These are phyloP conservation scores for Cryptococcus wingfieldii DNA, from an alignment of 1,284 basidiomycete species.

Conservation along the genomic window DNA sequence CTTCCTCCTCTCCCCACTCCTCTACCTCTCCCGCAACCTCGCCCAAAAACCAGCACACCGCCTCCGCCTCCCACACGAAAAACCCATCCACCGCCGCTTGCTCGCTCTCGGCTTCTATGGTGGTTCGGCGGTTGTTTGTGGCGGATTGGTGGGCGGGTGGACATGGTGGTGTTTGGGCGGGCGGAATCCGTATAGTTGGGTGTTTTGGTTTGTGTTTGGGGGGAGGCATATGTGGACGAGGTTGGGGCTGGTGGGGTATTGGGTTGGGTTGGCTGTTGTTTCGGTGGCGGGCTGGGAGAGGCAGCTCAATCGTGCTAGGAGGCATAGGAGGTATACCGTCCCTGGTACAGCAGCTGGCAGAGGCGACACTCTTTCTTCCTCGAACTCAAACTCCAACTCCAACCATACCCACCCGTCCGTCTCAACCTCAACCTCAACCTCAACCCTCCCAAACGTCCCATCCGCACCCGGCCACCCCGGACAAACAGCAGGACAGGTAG, in stretches of 20 bases:
- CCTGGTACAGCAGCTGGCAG: constrained; percentile 14
- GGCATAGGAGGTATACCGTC: constrained; percentile 51
- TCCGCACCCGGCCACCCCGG: too few species aligned
- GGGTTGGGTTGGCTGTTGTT: constrained; percentile 71
- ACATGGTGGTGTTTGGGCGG: constrained; percentile 79
- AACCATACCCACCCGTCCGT: too few species aligned
- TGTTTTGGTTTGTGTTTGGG: constrained; percentile 66
- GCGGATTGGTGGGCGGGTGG: constrained; percentile 87
- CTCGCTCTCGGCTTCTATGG: constrained; percentile 83
- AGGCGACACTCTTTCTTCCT: not conserved
- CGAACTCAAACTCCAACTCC: too few species aligned
- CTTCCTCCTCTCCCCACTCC: constrained; percentile 87
- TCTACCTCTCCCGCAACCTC: constrained; percentile 86
- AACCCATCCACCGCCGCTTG: constrained; percentile 73
- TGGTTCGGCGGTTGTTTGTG: constrained; percentile 71
- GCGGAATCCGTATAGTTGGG: constrained; percentile 88
- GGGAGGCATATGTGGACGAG: constrained; percentile 79
- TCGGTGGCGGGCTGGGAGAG: constrained; percentile 92
- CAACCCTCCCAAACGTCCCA: too few species aligned
- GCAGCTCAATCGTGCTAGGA: constrained; percentile 70
- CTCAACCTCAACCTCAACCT: too few species aligned
- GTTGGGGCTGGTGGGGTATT: constrained; percentile 73
- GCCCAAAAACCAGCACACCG: constrained; percentile 87
- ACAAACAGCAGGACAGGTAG: not conserved
- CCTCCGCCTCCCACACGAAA: constrained; percentile 81